Base-by-base conservation (phyloP, 305 asterid genomes). In the Nicotiana rustica region DNA sequence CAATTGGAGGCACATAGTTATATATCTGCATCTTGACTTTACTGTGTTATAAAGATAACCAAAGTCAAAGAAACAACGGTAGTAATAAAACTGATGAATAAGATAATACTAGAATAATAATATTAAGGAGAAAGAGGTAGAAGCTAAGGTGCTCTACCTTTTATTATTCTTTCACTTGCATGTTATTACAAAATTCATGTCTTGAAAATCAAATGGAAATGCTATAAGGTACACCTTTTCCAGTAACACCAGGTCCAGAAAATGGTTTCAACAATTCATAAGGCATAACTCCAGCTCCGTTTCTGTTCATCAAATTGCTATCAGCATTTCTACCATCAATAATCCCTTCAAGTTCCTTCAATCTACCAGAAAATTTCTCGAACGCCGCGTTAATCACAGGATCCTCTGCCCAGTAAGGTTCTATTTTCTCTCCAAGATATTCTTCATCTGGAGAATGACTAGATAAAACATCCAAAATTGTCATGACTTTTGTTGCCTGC, bases 401-500 rank as follows among this genome's bases (percentile, higher is more conserved):
- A 85, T 89, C 68, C 81, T 47, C 60, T 4, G 36, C 67, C 89
- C 88, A 84, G 0, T 68, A 33, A 0, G 83, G 85, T 67, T 88
- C 87, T 0, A 82, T 38, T 2, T 3, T 4, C 0, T 55, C 84
- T 1, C 97, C 98, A 0, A 95, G 35, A 67, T 92, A 93, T 87
- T 95, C 95, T 85, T 95, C 99, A 41, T 93, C 99, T 0, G 95
- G 94, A 0, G 98, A 91, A 84, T 95, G 98, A 52, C 35, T 85
- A 0, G 99, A 95, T 56, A 95, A 81, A 13, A 93, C 91, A 44
- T 93, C 92, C 14, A 93, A 73, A 82, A 92, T 56, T 2, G 92
- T 67, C 93, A 92, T 91, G 1, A 92, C 77, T 4, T 0, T 9
- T 0, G 90, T 62, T 0, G 98, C 97, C 41, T 95, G 98, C 31